Evolutionary conservation across 1,139 yeast genomes (phyloP).

Genomic region (Kodamaea sp.): DNA sequence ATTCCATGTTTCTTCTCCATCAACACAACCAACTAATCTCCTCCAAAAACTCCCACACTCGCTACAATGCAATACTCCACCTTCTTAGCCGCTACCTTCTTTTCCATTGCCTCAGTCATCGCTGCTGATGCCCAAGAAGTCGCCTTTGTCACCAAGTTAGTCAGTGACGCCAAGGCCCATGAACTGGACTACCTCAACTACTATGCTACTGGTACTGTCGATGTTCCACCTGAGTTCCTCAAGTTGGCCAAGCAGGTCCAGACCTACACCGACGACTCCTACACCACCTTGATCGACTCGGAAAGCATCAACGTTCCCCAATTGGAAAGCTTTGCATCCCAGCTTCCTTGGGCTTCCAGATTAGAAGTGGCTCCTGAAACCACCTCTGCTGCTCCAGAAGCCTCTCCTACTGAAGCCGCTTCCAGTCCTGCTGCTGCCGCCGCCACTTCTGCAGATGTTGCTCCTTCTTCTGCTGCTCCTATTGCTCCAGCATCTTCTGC

Average conservation of each 20-base stretch:
- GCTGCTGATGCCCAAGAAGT: conserved; percentile 25
- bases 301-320: conserved; percentile 17
- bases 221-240: conserved; percentile 26
- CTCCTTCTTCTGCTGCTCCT: conserved; percentile 4
- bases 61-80: conserved; percentile 12
- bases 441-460: conserved; percentile 1
- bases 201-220: conserved; percentile 23
- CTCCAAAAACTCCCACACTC: conserved; percentile 4
- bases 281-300: conserved; percentile 38
- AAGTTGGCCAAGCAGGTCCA: conserved; percentile 29
- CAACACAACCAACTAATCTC: conserved; percentile 2
- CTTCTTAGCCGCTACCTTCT: conserved; percentile 7
- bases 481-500: conserved; percentile 1
- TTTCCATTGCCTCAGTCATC: conserved; percentile 8
- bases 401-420: conserved; percentile 8
- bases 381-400: conserved; percentile 3
- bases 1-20: not conserved
- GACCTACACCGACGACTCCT: conserved; percentile 39
- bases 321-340: conserved; percentile 36
- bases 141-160: conserved; percentile 30
- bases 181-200: conserved; percentile 24
- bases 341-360: conserved; percentile 43
- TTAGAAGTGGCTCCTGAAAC: conserved; percentile 25
- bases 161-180: conserved; percentile 26
- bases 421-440: conserved; percentile 2